A percentile compares a stretch with the other conserved stretches of the same genome.
Evolutionary conservation across 2,329 filamentous ascomycete genomes (phyloP).

Genomic region (Grosmannia serpens): DNA sequence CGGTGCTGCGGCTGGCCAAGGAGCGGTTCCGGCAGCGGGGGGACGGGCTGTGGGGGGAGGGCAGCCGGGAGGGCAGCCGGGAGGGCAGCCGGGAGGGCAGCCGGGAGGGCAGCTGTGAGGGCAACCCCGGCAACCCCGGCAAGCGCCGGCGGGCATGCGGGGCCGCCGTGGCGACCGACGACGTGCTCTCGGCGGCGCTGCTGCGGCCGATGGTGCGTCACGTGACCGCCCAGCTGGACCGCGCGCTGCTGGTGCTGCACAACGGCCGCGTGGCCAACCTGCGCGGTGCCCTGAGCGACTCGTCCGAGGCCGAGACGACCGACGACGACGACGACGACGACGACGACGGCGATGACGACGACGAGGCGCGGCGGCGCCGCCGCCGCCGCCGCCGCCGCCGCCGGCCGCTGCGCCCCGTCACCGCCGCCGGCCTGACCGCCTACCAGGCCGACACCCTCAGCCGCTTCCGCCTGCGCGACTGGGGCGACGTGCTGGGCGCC

Average conservation of each 20-base stretch:
- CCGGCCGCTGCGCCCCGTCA: neutral
- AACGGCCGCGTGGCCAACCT: constrained; percentile 46
- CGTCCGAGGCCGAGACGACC: neutral
- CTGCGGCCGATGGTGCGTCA: constrained; percentile 60
- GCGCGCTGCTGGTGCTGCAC: constrained; percentile 59
- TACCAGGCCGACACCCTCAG: neutral
- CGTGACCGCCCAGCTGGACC: constrained; percentile 58
- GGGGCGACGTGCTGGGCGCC: constrained; percentile 73
- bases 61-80: no score
- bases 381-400: neutral
- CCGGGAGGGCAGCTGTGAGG: neutral
- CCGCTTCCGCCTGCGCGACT: constrained; percentile 51
- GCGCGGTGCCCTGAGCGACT: constrained; percentile 8
- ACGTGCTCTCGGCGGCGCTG: constrained; percentile 52
- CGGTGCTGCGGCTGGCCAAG: constrained; percentile 56
- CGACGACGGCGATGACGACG: neutral
- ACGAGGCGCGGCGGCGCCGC: neutral
- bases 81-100: no score
- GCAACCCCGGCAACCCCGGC: neutral
- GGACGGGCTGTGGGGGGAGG: neutral
- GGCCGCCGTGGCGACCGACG: constrained; percentile 51
- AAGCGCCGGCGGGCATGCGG: constrained; percentile 20
- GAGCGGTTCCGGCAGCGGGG: constrained; percentile 37
- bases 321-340: neutral
- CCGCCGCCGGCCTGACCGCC: neutral